These are phyloP conservation scores for Trichoderma pleuroti DNA, from an alignment of 2,329 filamentous ascomycete species.

Conservation along the genomic window DNA sequence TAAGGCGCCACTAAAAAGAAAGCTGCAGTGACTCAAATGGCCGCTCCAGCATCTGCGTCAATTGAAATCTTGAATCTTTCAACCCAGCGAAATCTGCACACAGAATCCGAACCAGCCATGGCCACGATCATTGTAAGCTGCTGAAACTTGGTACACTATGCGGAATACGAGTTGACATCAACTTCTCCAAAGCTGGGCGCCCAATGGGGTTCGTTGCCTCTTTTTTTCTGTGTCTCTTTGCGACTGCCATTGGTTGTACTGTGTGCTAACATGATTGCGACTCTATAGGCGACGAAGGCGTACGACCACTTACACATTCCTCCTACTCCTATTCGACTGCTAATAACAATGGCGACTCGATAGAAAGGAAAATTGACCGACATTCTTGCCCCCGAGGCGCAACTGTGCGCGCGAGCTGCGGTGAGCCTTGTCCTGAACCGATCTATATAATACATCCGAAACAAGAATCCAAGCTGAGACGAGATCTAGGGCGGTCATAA, in stretches of 20 bases:
- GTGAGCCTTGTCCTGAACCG: constrained; percentile 27
- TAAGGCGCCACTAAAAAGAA: not conserved
- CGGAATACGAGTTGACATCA: not conserved
- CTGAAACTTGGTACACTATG: not conserved
- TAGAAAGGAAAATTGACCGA: constrained; percentile 39
- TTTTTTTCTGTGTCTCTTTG: constrained; percentile 13
- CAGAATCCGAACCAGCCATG: constrained; percentile 4
- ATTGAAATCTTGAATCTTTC: constrained; percentile 2
- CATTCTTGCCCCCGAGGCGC: constrained; percentile 31
- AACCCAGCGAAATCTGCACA: not conserved
- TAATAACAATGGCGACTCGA: constrained; percentile 22
- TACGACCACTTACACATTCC: constrained; percentile 23
- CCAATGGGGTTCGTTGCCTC: constrained; percentile 37
- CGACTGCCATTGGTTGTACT: constrained; percentile 25
- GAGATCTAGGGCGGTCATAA: constrained; percentile 31
- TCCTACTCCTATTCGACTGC: constrained; percentile 6
- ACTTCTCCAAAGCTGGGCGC: constrained; percentile 28
- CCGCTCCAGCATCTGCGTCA: constrained; percentile 4
- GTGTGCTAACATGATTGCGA: constrained; percentile 24
- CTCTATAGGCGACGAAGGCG: constrained; percentile 35
- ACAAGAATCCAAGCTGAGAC: constrained; percentile 21
- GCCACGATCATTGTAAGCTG: constrained; percentile 11
- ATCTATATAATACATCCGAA: constrained; percentile 8
- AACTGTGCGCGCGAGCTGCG: constrained; percentile 34
- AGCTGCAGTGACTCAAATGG: constrained; percentile 10